A percentile compares a stretch with the other conserved stretches of the same genome.
Evolutionary conservation across 2,329 filamentous ascomycete species (phyloP).

Genomic region (Microdochium nivale): DNA sequence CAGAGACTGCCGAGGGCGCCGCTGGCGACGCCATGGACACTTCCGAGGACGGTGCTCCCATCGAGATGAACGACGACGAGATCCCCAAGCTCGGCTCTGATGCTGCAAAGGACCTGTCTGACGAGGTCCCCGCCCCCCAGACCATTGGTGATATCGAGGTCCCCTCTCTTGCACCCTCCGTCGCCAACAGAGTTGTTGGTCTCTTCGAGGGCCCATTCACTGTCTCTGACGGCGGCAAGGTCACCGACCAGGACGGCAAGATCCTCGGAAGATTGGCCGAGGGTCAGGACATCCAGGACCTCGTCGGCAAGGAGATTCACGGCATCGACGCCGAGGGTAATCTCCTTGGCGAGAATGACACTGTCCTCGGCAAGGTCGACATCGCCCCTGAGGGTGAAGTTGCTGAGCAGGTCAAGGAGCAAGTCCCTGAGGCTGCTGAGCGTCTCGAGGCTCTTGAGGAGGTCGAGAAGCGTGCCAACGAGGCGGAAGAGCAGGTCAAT

Average conservation of each 20-base stretch:
- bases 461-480: slow-evolving; percentile 13
- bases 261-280: slow-evolving; percentile 37
- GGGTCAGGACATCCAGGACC: slow-evolving; percentile 20
- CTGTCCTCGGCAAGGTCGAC: slow-evolving; percentile 52
- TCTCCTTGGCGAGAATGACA: slow-evolving; percentile 54
- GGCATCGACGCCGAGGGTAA: slow-evolving; percentile 58
- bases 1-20: slow-evolving; percentile 9
- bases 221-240: slow-evolving; percentile 45
- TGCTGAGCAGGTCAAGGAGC: slow-evolving; percentile 18
- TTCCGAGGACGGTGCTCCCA: slow-evolving; percentile 18
- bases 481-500: slow-evolving; percentile 3
- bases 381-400: slow-evolving; percentile 35
- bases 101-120: slow-evolving; percentile 6
- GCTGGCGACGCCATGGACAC: slow-evolving; percentile 25
- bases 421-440: slow-evolving; percentile 18
- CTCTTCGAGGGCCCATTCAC: slow-evolving; percentile 40
- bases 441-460: slow-evolving; percentile 9
- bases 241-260: slow-evolving; percentile 48
- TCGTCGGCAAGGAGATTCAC: slow-evolving; percentile 54
- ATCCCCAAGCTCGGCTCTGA: not conserved
- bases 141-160: slow-evolving; percentile 23
- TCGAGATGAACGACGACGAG: slow-evolving; percentile 6
- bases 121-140: slow-evolving; percentile 9
- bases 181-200: slow-evolving; percentile 29
- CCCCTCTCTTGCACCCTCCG: slow-evolving; percentile 31